Conservation (phyloP, 495 filamentous ascomycete genomes). For the Venustampulla echinocandica region DNA sequence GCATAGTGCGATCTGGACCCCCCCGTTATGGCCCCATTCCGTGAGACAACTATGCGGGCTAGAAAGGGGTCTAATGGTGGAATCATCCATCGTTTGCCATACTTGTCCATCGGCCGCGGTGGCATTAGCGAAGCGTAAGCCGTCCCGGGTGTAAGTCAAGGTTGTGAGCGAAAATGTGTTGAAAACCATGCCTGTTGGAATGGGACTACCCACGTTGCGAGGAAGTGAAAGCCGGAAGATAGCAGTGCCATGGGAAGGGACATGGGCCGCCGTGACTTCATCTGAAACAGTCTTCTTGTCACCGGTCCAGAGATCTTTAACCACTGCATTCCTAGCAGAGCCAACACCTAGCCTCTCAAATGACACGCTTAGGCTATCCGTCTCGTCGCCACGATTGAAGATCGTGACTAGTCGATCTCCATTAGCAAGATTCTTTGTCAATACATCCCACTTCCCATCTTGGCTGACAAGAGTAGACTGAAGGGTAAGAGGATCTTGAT, state of each 20-base stretch:
- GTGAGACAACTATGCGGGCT: slow-evolving; percentile 2
- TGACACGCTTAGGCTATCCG: slow-evolving; percentile 5
- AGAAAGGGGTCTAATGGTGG: slow-evolving; percentile 7
- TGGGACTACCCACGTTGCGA: not conserved
- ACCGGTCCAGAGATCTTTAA: slow-evolving; percentile 17
- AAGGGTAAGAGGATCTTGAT: slow-evolving; percentile 40
- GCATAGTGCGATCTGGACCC: not conserved
- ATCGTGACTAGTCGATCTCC: slow-evolving; percentile 14
- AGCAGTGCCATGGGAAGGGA: slow-evolving; percentile 15
- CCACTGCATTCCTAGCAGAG: not conserved
- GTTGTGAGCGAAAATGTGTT: slow-evolving; percentile 14
- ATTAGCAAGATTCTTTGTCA: slow-evolving; percentile 17
- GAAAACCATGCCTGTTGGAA: slow-evolving; percentile 18
- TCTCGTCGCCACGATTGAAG: slow-evolving; percentile 9
- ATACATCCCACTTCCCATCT: slow-evolving; percentile 16
- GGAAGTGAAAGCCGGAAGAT: slow-evolving; percentile 5
- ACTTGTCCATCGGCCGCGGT: slow-evolving; percentile 15
- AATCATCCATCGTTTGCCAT: slow-evolving; percentile 11
- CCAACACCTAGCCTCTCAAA: slow-evolving; percentile 13
- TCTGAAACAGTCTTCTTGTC: not conserved
- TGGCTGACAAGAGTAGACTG: slow-evolving; percentile 31
- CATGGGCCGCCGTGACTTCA: slow-evolving; percentile 5
- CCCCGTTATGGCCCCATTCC: slow-evolving; percentile 5
- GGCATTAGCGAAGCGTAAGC: slow-evolving; percentile 7
- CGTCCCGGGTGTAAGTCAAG: not conserved